phyloP scores from a whole-genome alignment of 371 early-diverging fungal species.

The Fennellomyces sp. region DNA sequence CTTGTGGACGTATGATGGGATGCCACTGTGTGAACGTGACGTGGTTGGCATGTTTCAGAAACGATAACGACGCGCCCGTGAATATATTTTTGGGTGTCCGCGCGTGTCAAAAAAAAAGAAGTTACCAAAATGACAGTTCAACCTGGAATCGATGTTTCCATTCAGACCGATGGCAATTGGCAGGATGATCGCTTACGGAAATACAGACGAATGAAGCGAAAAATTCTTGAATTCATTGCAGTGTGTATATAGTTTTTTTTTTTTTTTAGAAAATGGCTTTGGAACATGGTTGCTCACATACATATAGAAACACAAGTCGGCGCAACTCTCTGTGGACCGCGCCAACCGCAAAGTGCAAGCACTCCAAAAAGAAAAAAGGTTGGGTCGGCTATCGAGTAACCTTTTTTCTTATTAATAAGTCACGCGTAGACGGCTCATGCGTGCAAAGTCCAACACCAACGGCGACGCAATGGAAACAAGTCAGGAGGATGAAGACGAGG shows the following conservation, averaged over 20 bases:
- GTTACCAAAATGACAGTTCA: conserved; percentile 15
- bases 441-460: conserved; percentile 6
- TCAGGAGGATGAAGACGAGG: conserved; percentile 19
- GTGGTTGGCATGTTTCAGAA: too few species aligned
- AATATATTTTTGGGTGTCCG: background rate
- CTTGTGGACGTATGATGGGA: too few species aligned
- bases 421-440: conserved; percentile 11
- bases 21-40: too few species aligned
- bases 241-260: conserved; percentile 7
- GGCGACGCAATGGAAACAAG: conserved; percentile 17
- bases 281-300: background rate
- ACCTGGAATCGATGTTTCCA: conserved; percentile 6
- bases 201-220: conserved; percentile 25
- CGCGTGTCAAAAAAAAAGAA: conserved; percentile 2
- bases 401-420: background rate
- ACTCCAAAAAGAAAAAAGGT: conserved; percentile 21
- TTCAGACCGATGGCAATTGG: conserved; percentile 20
- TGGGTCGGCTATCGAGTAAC: background rate
- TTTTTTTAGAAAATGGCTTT: background rate
- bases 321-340: conserved; percentile 18
- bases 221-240: conserved; percentile 23
- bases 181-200: conserved; percentile 20
- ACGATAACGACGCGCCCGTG: too few species aligned
- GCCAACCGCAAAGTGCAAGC: conserved; percentile 19
- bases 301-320: conserved; percentile 23